These are phyloP conservation scores for Cucurbita pepo DNA, from an alignment of 306 rosid genomes.

Conservation along the genomic window DNA sequence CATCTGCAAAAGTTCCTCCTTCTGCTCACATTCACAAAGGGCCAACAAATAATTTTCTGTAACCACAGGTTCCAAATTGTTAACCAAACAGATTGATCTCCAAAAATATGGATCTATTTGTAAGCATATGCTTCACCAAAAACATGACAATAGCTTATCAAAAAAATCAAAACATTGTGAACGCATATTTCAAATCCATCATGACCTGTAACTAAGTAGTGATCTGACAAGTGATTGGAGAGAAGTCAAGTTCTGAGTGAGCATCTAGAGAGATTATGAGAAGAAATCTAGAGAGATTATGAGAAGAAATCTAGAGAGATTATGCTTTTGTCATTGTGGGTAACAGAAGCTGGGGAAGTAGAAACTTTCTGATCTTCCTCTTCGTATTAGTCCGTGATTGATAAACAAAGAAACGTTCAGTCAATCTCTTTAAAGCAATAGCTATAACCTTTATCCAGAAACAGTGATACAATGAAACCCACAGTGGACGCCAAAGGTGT, in stretches of 20 bases:
- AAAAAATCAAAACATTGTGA: not conserved
- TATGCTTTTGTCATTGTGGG: not conserved
- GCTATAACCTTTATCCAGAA: not conserved
- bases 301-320: not conserved
- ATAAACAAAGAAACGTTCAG: not conserved
- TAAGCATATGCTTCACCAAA: not conserved
- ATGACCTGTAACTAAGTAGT: not conserved
- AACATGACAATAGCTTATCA: not conserved
- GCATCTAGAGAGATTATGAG: not conserved
- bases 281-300: not conserved
- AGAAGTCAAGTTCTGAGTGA: not conserved
- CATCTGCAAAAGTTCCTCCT: slow-evolving; percentile 41
- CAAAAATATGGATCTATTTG: not conserved
- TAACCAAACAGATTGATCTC: not conserved
- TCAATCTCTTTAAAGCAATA: not conserved
- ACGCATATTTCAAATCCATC: not conserved
- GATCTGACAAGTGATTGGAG: not conserved
- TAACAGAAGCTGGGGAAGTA: not conserved
- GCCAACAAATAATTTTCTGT: slow-evolving; percentile 75
- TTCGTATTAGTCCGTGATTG: too few relatives aligned
- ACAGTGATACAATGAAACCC: not conserved
- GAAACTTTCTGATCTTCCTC: not conserved
- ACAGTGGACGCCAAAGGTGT: not conserved
- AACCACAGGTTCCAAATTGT: slow-evolving; percentile 15
- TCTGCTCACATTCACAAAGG: slow-evolving; percentile 59